Conservation (phyloP, 495 filamentous ascomycete genomes). For the Hypoxylon trugodes region DNA sequence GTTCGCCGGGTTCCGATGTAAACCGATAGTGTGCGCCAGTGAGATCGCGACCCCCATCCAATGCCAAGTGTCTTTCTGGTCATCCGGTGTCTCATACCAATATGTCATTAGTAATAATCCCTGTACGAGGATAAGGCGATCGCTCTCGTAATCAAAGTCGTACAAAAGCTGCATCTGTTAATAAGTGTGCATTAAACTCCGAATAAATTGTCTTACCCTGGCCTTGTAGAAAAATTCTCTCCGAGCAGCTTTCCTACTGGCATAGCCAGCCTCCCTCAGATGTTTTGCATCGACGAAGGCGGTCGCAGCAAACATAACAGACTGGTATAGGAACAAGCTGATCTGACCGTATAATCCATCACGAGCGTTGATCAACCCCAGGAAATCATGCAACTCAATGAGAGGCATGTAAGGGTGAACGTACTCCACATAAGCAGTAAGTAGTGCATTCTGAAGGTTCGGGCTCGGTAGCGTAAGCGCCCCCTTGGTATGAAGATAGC, state of each 20-base stretch:
- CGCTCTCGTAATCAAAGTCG: slow-evolving; percentile 86
- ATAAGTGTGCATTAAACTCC: background rate
- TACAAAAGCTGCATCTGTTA: slow-evolving; percentile 64
- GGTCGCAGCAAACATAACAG: slow-evolving; percentile 82
- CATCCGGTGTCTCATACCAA: slow-evolving; percentile 90
- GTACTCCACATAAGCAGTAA: slow-evolving; percentile 80
- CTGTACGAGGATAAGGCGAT: slow-evolving; percentile 84
- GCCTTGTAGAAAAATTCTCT: slow-evolving; percentile 82
- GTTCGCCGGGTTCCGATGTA: slow-evolving; percentile 82
- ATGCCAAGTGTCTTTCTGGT: slow-evolving; percentile 91
- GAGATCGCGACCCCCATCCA: slow-evolving; percentile 91
- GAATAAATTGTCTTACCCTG: slow-evolving; percentile 61
- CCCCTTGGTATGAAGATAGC: slow-evolving; percentile 77
- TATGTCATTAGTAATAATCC: slow-evolving; percentile 86
- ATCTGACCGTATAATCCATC: slow-evolving; percentile 72
- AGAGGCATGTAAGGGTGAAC: slow-evolving; percentile 93
- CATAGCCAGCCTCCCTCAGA: slow-evolving; percentile 73
- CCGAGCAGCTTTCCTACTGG: slow-evolving; percentile 74
- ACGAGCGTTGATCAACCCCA: slow-evolving; percentile 68
- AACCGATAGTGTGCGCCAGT: slow-evolving; percentile 81
- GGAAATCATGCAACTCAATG: slow-evolving; percentile 77
- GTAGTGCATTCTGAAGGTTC: slow-evolving; percentile 73
- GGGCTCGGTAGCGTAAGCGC: slow-evolving; percentile 74
- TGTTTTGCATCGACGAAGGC: slow-evolving; percentile 78
- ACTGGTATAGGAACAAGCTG: slow-evolving; percentile 82